phyloP scores from a whole-genome alignment of 2,329 filamentous ascomycete genomes.

The Xylaria arbuscula region DNA sequence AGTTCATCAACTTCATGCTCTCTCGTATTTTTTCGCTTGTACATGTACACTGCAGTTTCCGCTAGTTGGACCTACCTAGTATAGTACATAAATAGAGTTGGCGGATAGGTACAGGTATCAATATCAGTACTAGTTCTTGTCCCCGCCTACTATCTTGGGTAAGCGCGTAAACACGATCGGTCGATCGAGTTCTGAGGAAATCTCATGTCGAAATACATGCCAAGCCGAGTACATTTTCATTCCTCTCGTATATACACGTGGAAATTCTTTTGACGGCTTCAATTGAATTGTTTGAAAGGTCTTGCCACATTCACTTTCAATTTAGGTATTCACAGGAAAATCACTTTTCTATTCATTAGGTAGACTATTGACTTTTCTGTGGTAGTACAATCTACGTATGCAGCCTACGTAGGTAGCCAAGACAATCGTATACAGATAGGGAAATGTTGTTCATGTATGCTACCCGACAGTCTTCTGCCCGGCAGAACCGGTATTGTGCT shows the following conservation, averaged over 20 bases:
- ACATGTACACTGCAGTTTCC: constrained; percentile 34
- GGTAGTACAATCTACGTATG: background rate
- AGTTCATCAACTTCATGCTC: background rate
- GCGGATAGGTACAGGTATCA: background rate
- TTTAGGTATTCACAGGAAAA: background rate
- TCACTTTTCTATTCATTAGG: background rate
- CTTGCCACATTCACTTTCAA: constrained; percentile 1
- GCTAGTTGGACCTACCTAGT: constrained; percentile 16
- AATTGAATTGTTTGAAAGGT: background rate
- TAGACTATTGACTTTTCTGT: too few species aligned
- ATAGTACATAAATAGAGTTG: background rate
- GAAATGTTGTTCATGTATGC: background rate
- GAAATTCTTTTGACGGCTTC: background rate
- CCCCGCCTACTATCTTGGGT: constrained; percentile 43
- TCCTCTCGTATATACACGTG: background rate
- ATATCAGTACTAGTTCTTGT: constrained; percentile 6
- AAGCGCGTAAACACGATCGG: constrained; percentile 42
- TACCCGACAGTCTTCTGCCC: background rate
- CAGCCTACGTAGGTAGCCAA: background rate
- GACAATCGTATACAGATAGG: background rate
- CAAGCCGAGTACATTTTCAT: background rate
- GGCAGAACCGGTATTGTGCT: background rate
- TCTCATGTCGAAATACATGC: background rate
- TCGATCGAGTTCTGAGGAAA: constrained; percentile 32
- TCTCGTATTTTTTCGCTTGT: constrained; percentile 43